These are phyloP conservation scores for Solanum rostratum DNA, from an alignment of 257 asterid species.

Conservation along the genomic window DNA sequence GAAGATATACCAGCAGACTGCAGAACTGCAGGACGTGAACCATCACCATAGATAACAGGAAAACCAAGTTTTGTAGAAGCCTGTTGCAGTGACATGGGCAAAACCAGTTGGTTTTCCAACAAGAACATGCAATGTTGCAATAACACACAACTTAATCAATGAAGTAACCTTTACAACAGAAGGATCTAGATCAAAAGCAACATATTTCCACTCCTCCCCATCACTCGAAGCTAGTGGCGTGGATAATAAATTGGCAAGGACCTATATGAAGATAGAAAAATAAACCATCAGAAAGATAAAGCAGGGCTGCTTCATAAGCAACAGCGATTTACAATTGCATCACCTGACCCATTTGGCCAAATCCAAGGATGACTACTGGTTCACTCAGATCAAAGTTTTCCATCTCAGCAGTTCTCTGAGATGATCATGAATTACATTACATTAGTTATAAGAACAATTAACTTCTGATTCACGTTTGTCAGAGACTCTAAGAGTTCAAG, in stretches of 20 bases:
- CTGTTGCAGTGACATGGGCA: slow-evolving; percentile 29
- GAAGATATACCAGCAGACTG: slow-evolving; percentile 88
- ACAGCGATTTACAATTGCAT: not conserved
- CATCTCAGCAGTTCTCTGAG: slow-evolving; percentile 50
- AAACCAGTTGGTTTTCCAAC: not conserved
- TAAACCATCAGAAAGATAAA: slow-evolving; percentile 5
- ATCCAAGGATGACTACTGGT: slow-evolving; percentile 93
- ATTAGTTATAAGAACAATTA: not conserved
- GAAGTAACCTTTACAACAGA: slow-evolving; percentile 72
- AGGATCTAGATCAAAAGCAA: slow-evolving; percentile 90
- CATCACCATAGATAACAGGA: slow-evolving; percentile 91
- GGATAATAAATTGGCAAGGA: slow-evolving; percentile 90
- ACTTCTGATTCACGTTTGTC: not conserved
- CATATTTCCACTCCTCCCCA: slow-evolving; percentile 55
- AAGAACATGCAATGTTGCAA: not conserved
- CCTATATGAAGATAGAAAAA: slow-evolving; percentile 26
- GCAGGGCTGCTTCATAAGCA: not conserved
- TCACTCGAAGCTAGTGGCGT: slow-evolving; percentile 71
- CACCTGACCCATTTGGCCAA: slow-evolving; percentile 98
- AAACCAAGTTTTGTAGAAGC: slow-evolving; percentile 80
- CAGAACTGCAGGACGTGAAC: slow-evolving; percentile 93
- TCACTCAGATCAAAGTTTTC: slow-evolving; percentile 68
- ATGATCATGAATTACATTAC: slow-evolving; percentile 2
- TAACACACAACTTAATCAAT: not conserved
- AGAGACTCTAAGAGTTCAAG: not conserved